Conservation (phyloP, 768 basidiomycete species). For the Phaeolepiota aurea region DNA sequence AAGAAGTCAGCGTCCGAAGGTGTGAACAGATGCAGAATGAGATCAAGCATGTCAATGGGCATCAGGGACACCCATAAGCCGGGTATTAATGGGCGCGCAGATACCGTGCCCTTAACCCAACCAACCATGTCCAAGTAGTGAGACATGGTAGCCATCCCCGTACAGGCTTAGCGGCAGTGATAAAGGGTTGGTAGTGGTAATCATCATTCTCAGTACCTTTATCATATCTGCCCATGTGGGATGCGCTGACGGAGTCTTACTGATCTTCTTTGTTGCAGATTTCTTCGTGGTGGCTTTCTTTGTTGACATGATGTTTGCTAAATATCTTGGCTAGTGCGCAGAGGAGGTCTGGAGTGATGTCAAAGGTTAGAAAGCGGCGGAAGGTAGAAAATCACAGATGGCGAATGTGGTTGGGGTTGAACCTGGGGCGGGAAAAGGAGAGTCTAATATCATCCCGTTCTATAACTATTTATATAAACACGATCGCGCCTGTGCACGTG, state of each 20-base stretch:
- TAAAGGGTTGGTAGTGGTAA: neutral
- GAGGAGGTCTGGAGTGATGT: neutral
- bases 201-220: slow-evolving; percentile 35
- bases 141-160: too few relatives aligned
- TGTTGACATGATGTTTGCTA: slow-evolving; percentile 7
- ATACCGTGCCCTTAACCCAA: neutral
- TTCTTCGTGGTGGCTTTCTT: slow-evolving; percentile 33
- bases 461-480: neutral
- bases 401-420: slow-evolving; percentile 1
- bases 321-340: neutral
- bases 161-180: neutral
- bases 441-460: neutral
- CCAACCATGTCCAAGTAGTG: neutral
- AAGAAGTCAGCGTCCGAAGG: slow-evolving; percentile 1
- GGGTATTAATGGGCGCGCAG: neutral
- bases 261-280: slow-evolving; percentile 20
- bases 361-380: slow-evolving; percentile 5
- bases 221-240: slow-evolving; percentile 77
- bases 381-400: neutral
- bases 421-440: slow-evolving; percentile 2
- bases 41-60: neutral
- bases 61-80: neutral
- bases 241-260: slow-evolving; percentile 36
- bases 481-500: neutral
- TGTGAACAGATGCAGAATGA: slow-evolving; percentile 1